Evolutionary conservation across 2,329 filamentous ascomycete genomes (phyloP), one percentile per base, ranked within the genome.

Genomic region (Fusarium acutatum): DNA sequence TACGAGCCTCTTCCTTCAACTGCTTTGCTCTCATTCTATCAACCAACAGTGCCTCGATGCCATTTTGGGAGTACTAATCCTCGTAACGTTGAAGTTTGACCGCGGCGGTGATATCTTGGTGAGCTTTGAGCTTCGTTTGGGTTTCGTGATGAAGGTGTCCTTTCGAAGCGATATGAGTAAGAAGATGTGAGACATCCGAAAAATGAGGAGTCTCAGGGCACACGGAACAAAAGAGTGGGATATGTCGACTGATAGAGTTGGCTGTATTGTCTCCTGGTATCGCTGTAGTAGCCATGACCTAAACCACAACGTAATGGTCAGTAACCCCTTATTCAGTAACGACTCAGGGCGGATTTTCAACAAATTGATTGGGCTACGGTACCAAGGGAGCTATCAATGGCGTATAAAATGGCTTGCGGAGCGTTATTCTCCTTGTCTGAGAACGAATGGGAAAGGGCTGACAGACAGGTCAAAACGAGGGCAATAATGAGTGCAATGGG

Each of bases 111-210:
- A 86, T 82, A 68, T 97, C 93, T 50, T 89, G 87, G 60, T 90
- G 88, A 62, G 92, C 89, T 64, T 89, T 90, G 74, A 97, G 89
- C 77, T 94, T 92, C 59, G 94, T 88, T 78, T 94, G 94, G 84
- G 95, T 97, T 78, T 94, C 91, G 80, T 94, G 89, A 67, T 94
- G 91, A 38, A 98, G 86, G 81, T 98, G 96, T n/a, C 93, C 93
- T 81, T 98, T 98, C 73, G 95, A 98, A 67, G 93, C 91, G 71
- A 98, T 90, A 80, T 98, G 96, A 18, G 96, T 98, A 79, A 98
- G 89, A 41, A 98, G 86, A 82, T 98, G 96, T 38, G 95, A 97
- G 49, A 95, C 87, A 82, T 98, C 96, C 63, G 94, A 97, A 83
- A 98, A 98, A 35, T 84, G 89, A 43, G 94, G 94, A 69, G 88